Evolutionary conservation across 2,329 filamentous ascomycete genomes (phyloP).

Genomic region (Fonsecaea monophora): DNA sequence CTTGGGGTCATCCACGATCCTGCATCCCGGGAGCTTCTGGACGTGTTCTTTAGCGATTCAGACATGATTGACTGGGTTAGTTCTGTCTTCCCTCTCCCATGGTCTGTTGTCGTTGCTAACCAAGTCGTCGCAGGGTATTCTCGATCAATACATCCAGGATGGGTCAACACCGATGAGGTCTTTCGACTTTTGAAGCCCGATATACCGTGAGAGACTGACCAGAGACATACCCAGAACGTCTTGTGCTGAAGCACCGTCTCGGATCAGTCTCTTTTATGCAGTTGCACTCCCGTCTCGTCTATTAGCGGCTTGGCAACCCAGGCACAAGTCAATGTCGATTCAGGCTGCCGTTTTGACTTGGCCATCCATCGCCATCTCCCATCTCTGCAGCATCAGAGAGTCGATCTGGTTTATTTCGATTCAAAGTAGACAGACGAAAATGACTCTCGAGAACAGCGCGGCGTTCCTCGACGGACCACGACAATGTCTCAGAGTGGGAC

Average conservation of each 20-base stretch:
- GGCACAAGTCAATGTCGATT: not conserved
- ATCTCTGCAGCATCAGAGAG: not conserved
- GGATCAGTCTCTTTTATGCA: not conserved
- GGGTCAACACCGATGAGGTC: conserved; percentile 19
- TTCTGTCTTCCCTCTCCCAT: not conserved
- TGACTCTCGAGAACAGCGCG: not conserved
- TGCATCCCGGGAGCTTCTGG: conserved; percentile 11
- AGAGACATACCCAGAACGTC: not conserved
- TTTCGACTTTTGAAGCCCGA: conserved; percentile 12
- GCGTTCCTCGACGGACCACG: conserved; percentile 17
- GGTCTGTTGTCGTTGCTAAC: not conserved
- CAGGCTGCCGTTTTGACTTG: not conserved
- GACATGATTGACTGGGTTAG: conserved; percentile 17
- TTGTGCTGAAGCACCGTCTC: not conserved
- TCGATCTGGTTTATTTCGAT: not conserved
- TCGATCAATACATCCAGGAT: conserved; percentile 22
- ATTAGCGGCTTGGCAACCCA: not conserved
- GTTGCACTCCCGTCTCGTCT: not conserved
- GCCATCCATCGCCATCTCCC: not conserved
- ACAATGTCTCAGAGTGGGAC: conserved; percentile 31
- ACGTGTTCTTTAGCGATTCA: conserved; percentile 10
- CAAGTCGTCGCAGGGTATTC: conserved; percentile 4
- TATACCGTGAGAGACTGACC: not conserved
- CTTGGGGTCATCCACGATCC: not conserved
- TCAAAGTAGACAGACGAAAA: not conserved